Conservation (phyloP, 140 eudicot genomes). For the Flaveria floridana region DNA sequence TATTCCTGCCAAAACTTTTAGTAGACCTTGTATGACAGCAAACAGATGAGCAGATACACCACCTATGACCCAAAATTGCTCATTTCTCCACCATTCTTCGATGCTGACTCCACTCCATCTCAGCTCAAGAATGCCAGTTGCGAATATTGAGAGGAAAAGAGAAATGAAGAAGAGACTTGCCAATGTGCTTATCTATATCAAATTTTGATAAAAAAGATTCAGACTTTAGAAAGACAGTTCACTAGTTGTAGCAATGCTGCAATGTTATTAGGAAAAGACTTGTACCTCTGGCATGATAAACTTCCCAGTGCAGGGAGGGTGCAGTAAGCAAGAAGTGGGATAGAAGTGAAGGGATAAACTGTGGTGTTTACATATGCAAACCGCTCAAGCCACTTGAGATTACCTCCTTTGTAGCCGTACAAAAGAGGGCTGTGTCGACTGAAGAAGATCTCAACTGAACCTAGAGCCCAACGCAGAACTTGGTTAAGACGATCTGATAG, state of each 20-base stretch:
- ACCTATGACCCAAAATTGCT: slow-evolving; percentile 98
- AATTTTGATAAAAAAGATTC: neutral
- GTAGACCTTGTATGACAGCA: slow-evolving; percentile 87
- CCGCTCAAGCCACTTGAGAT: slow-evolving; percentile 89
- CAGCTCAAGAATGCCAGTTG: slow-evolving; percentile 95
- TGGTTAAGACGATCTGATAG: slow-evolving; percentile 95
- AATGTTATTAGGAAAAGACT: neutral
- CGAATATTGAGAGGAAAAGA: slow-evolving; percentile 83
- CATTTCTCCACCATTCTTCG: slow-evolving; percentile 99
- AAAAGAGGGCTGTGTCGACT: slow-evolving; percentile 87
- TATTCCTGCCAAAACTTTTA: slow-evolving; percentile 84
- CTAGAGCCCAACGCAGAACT: slow-evolving; percentile 99
- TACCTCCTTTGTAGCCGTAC: slow-evolving; percentile 91
- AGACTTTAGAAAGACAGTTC: neutral
- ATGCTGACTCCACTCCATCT: slow-evolving; percentile 99
- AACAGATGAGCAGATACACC: slow-evolving; percentile 94
- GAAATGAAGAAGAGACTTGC: slow-evolving; percentile 95
- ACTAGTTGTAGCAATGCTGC: neutral
- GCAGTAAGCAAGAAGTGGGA: slow-evolving; percentile 93
- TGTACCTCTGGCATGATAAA: slow-evolving; percentile 97
- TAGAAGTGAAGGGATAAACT: slow-evolving; percentile 91
- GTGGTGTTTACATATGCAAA: slow-evolving; percentile 89
- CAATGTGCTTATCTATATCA: slow-evolving; percentile 77
- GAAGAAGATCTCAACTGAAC: slow-evolving; percentile 95
- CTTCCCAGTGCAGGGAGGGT: slow-evolving; percentile 96